Evolutionary conservation across 176 grass and related monocot species (phyloP).

Genomic region (Luzula sylvatica): DNA sequence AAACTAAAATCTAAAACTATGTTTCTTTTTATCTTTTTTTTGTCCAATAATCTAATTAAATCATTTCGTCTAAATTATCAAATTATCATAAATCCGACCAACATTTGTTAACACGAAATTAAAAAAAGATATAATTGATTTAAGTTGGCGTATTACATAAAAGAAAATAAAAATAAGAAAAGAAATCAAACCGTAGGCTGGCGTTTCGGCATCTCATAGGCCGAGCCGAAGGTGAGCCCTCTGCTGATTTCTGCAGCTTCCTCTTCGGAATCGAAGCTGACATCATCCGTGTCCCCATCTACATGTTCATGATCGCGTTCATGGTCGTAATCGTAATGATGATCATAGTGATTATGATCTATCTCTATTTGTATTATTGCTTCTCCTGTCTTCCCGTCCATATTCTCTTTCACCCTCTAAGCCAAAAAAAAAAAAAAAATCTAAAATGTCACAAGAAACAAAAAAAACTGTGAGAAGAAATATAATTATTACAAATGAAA

Average conservation of each 20-base stretch:
- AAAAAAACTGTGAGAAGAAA: too few relatives aligned
- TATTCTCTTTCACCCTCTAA: neutral
- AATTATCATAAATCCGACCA: neutral
- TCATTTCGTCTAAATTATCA: neutral
- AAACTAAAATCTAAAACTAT: neutral
- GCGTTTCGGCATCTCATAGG: constrained; percentile 40
- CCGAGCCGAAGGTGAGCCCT: constrained; percentile 35
- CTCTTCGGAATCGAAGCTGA: too few relatives aligned
- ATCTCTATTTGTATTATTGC: neutral
- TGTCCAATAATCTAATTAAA: neutral
- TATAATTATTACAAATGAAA: too few relatives aligned
- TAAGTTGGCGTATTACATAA: neutral
- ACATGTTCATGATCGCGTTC: too few relatives aligned
- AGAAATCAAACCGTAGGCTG: constrained; percentile 16
- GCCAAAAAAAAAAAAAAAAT: too few relatives aligned
- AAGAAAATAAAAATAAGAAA: neutral
- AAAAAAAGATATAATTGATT: too few relatives aligned
- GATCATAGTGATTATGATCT: neutral
- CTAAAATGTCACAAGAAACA: too few relatives aligned
- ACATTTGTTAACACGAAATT: neutral
- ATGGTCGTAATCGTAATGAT: neutral
- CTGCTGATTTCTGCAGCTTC: neutral
- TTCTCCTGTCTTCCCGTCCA: neutral
- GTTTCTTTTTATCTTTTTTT: neutral
- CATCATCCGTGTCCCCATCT: neutral